These are phyloP conservation scores for Rhizophagus clarus DNA, from an alignment of 192 early-diverging fungal genomes.

Conservation along the genomic window DNA sequence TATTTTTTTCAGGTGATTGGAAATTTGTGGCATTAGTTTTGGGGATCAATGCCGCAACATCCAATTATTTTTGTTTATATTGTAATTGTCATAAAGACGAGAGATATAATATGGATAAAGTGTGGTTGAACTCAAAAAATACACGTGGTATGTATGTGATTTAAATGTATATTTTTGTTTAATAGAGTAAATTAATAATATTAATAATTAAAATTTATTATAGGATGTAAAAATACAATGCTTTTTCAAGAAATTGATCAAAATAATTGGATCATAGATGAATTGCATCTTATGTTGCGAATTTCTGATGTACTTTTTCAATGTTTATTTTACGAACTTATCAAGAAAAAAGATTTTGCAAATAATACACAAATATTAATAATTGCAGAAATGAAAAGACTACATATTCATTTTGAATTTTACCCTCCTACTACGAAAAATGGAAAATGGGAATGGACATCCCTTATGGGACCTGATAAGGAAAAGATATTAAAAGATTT, in stretches of 20 bases:
- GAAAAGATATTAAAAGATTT: conserved; percentile 11
- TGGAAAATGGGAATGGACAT: not conserved
- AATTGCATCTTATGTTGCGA: not conserved
- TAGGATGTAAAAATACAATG: not conserved
- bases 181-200: too few relatives aligned
- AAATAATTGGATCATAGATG: not conserved
- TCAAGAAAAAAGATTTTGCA: not conserved
- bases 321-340: not conserved
- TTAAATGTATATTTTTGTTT: too few relatives aligned
- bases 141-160: not conserved
- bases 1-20: conserved; percentile 3
- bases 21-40: not conserved
- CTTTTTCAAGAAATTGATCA: not conserved
- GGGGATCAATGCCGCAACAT: not conserved
- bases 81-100: conserved; percentile 13
- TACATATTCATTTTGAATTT: conserved; percentile 1
- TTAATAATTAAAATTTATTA: conserved; percentile 6
- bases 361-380: not conserved
- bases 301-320: conserved; percentile 18
- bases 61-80: not conserved
- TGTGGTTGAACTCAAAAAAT: not conserved
- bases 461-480: not conserved
- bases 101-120: not conserved
- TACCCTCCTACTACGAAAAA: not conserved
- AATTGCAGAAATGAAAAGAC: not conserved